phyloP scores from a whole-genome alignment of 2,329 filamentous ascomycete species.

The Penicillium sp. region DNA sequence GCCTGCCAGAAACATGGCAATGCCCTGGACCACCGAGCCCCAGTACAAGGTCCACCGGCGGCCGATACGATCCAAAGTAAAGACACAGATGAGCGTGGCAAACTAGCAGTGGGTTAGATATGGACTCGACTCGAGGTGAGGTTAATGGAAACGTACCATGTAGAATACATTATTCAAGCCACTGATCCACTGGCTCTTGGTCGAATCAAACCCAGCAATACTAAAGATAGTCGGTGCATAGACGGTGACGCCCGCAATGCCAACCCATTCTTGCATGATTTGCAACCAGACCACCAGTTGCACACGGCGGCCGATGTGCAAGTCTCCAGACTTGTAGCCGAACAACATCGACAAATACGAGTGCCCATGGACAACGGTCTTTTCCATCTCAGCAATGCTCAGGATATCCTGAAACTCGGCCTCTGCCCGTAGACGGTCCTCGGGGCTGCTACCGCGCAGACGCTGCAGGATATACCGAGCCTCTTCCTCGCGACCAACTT shows the following conservation, averaged over 20 bases:
- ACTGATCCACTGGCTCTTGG: constrained; percentile 61
- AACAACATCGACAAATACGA: constrained; percentile 65
- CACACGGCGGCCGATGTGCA: constrained; percentile 64
- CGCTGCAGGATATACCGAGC: constrained; percentile 61
- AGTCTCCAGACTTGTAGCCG: constrained; percentile 59
- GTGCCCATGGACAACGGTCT: constrained; percentile 48
- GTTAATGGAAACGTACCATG: constrained; percentile 40
- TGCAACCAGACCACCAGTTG: constrained; percentile 68
- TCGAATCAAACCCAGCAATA: constrained; percentile 60
- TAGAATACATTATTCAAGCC: constrained; percentile 56
- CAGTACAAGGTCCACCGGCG: constrained; percentile 66
- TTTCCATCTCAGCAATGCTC: constrained; percentile 59
- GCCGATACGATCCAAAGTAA: constrained; percentile 65
- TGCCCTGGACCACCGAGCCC: constrained; percentile 60
- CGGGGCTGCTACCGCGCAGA: constrained; percentile 56
- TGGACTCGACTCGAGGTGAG: background rate
- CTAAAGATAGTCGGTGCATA: constrained; percentile 58
- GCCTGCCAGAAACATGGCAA: constrained; percentile 64
- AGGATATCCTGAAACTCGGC: constrained; percentile 65
- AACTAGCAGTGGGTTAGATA: constrained; percentile 43
- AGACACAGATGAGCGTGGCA: constrained; percentile 63
- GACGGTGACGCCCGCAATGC: constrained; percentile 65
- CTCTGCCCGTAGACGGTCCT: constrained; percentile 53
- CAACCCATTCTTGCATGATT: constrained; percentile 66
- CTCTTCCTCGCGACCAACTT: constrained; percentile 62